A percentile compares a stretch with the other conserved stretches of the same genome.
Conservation (phyloP, 225 moss, liverwort and hornwort genomes). For the Thuidium tamariscinum region DNA sequence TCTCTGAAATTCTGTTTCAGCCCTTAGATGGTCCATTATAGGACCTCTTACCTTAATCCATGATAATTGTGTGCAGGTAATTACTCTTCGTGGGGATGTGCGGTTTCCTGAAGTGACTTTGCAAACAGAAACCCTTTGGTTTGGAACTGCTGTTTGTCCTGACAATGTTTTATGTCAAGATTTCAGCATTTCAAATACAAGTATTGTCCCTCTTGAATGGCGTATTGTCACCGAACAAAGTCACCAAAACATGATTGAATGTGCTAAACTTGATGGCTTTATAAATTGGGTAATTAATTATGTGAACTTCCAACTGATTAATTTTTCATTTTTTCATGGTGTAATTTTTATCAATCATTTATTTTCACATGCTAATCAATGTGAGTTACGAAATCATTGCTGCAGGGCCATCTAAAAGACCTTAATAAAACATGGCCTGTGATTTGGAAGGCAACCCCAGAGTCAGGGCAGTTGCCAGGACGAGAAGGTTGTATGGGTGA, state of each 20-base stretch:
- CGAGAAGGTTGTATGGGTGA: constrained; percentile 24
- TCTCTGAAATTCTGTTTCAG: too few species aligned
- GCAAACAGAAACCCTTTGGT: constrained; percentile 18
- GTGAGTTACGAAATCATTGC: neutral
- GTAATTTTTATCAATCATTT: neutral
- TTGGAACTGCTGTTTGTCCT: constrained; percentile 9
- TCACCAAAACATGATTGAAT: constrained; percentile 24
- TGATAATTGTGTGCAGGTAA: neutral
- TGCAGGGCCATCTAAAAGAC: constrained; percentile 18
- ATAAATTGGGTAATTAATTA: constrained; percentile 5
- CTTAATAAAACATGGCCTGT: constrained; percentile 33
- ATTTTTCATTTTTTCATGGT: too few species aligned
- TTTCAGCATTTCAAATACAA: constrained; percentile 37
- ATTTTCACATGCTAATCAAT: neutral
- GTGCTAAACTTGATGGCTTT: constrained; percentile 22
- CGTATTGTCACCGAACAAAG: constrained; percentile 33
- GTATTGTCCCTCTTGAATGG: constrained; percentile 25
- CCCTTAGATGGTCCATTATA: too few species aligned
- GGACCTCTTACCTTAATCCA: too few species aligned
- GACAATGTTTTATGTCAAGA: constrained; percentile 11
- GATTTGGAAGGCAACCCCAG: constrained; percentile 39
- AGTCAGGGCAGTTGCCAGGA: constrained; percentile 14
- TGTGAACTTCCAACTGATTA: rapidly evolving
- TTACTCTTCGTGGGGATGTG: constrained; percentile 12
- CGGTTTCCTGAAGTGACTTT: constrained; percentile 24